Base-by-base conservation (phyloP, 495 filamentous ascomycete genomes). In the Extremus antarcticus region DNA sequence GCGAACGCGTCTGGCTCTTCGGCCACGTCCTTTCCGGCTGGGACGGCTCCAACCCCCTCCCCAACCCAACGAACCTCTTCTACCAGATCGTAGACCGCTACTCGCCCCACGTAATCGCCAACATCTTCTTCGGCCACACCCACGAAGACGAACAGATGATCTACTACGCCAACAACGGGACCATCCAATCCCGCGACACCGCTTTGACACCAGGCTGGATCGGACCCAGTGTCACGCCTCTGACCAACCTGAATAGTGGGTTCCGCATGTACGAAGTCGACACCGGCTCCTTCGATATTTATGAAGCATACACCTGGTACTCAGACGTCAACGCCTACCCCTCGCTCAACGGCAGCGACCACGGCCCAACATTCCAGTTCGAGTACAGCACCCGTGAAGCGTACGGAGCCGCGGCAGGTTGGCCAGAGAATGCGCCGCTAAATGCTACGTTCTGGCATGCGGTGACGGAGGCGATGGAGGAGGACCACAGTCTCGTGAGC, bases 391-490 rank as follows among this genome's bases (percentile, higher is more conserved):
- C 78, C 0, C 73, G 78, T 8, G 70, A 74, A 8, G 70, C 73
- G 4, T 81, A 81, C 47, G 74, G 73, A 3, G 48, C 68, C 16
- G 69, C 68, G 2, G 70, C 68, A 1, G 63, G 51, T 29, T 79
- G 76, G 77, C 69, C 74, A 3, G 59, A 55, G 2, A 58, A 70
- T 25, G 76, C 71, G 1, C 78, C 79, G 21, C 64, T 82, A 22
- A 77, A 81, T 56, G 76, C 74, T 0, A 79, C 76, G 15, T 78
- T 78, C 68, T 80, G 79, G 78, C 73, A 77, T 46, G 72, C 58
- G 20, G 78, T 82, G 2, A 81, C 78, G 2, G 77, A 79, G 55
- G 77, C 74, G 0, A 82, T 81, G 80, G 78, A 80, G 65, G 62
- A 50, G 16, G 71, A 82, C 52, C 53, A 65, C 11, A 66, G 50